Evolutionary conservation across 2,329 filamentous ascomycete species (phyloP).

Genomic region (Ascosphaera apis): DNA sequence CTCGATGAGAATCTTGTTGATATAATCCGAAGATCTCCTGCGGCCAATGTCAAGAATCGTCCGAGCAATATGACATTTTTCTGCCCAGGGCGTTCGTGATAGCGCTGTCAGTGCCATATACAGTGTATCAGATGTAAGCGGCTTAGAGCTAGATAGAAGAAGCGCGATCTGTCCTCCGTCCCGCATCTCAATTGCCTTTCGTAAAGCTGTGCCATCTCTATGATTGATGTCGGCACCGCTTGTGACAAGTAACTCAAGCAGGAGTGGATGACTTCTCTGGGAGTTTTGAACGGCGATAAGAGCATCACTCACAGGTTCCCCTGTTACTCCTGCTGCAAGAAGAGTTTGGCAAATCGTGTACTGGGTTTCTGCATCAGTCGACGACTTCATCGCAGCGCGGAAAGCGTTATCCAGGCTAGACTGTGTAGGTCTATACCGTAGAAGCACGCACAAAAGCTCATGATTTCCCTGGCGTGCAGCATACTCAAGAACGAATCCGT

Average conservation of each 20-base stretch:
- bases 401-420: constrained; percentile 4
- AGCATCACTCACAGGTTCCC: constrained; percentile 4
- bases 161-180: constrained; percentile 5
- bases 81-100: constrained; percentile 1
- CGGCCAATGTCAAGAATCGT: constrained; percentile 4
- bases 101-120: constrained; percentile 3
- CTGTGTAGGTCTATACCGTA: constrained; percentile 4
- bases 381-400: constrained; percentile 2
- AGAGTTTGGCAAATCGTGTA: constrained; percentile 6
- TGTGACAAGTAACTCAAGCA: constrained; percentile 6
- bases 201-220: constrained; percentile 5
- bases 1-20: constrained; percentile 3
- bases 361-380: constrained; percentile 2
- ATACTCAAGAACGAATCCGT: constrained; percentile 4
- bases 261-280: constrained; percentile 2
- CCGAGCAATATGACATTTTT: constrained; percentile 5
- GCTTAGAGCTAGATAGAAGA: constrained; percentile 3
- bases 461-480: constrained; percentile 4
- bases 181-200: constrained; percentile 4
- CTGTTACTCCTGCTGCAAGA: constrained; percentile 6
- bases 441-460: constrained; percentile 4
- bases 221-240: constrained; percentile 6
- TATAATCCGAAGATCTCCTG: constrained; percentile 1
- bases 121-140: constrained; percentile 4
- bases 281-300: constrained; percentile 4